Percentiles rank a stretch among this genome's conserved stretches.
Evolutionary conservation across 2,329 filamentous ascomycete species (phyloP).

Genomic region (Trichophyton rubrum): DNA sequence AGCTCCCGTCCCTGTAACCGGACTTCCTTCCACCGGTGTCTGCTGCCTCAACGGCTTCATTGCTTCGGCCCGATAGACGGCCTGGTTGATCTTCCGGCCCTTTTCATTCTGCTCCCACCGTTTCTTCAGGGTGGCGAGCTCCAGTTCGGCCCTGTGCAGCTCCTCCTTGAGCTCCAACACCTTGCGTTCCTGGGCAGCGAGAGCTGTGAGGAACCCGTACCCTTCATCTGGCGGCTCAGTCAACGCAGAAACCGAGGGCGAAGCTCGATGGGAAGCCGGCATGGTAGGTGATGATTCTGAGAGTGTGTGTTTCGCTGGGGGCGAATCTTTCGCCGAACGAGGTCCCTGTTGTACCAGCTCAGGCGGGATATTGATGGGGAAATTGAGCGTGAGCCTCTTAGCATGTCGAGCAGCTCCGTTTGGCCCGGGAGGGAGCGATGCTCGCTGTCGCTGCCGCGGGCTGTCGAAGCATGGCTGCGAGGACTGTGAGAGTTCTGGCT

Average conservation of each 20-base stretch:
- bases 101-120: constrained; percentile 71
- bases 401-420: constrained; percentile 28
- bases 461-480: constrained; percentile 7
- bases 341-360: not conserved
- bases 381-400: constrained; percentile 37
- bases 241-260: constrained; percentile 10
- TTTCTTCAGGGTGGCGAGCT: constrained; percentile 64
- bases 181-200: constrained; percentile 80
- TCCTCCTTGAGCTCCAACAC: constrained; percentile 89
- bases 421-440: constrained; percentile 25
- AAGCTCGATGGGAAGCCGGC: constrained; percentile 21
- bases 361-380: constrained; percentile 32
- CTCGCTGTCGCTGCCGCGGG: constrained; percentile 19
- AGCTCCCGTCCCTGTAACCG: not conserved
- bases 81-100: constrained; percentile 59
- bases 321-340: constrained; percentile 20
- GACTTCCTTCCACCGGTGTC: constrained; percentile 5
- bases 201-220: constrained; percentile 67
- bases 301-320: constrained; percentile 6
- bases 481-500: constrained; percentile 1
- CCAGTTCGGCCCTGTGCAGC: constrained; percentile 65
- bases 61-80: constrained; percentile 46
- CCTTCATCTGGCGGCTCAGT: constrained; percentile 36
- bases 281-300: constrained; percentile 21
- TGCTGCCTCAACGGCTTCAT: constrained; percentile 45